phyloP scores from a whole-genome alignment of 2,329 filamentous ascomycete species.

The Monascus ruber region DNA sequence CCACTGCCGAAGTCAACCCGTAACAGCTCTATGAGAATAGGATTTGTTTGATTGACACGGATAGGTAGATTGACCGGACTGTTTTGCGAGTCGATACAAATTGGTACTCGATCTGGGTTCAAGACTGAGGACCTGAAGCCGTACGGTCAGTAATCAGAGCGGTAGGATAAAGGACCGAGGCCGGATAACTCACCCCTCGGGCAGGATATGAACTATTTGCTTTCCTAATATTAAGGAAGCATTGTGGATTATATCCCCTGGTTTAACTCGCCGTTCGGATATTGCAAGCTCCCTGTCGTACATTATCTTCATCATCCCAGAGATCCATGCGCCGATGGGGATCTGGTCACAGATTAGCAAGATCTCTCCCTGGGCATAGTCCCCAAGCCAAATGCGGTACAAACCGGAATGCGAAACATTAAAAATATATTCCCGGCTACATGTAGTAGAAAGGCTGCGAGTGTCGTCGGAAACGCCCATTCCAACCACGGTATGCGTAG shows the following conservation, averaged over 20 bases:
- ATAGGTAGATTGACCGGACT: conserved; percentile 62
- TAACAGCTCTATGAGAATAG: conserved; percentile 76
- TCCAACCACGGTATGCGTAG: conserved; percentile 94
- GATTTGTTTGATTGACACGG: conserved; percentile 85
- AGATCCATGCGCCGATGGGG: conserved; percentile 61
- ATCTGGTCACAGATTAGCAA: conserved; percentile 38
- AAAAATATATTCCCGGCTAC: conserved; percentile 67
- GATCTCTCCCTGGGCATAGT: neutral
- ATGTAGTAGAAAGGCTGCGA: conserved; percentile 60
- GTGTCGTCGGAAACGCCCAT: conserved; percentile 65
- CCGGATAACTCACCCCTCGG: conserved; percentile 57
- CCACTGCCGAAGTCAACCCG: conserved; percentile 76
- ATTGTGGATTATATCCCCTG: conserved; percentile 78
- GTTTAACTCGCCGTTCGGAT: conserved; percentile 85
- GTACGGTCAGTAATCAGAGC: conserved; percentile 13
- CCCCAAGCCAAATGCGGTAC: conserved; percentile 14
- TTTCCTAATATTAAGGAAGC: conserved; percentile 87
- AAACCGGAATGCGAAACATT: conserved; percentile 80
- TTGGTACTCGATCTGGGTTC: conserved; percentile 69
- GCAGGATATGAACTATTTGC: conserved; percentile 94
- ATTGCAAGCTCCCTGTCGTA: conserved; percentile 90
- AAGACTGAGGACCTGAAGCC: conserved; percentile 61
- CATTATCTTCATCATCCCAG: conserved; percentile 64
- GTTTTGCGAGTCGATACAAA: conserved; percentile 61
- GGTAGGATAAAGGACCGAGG: neutral